Conservation (phyloP, 345 rosid genomes). For the Nephelium lappaceum region DNA sequence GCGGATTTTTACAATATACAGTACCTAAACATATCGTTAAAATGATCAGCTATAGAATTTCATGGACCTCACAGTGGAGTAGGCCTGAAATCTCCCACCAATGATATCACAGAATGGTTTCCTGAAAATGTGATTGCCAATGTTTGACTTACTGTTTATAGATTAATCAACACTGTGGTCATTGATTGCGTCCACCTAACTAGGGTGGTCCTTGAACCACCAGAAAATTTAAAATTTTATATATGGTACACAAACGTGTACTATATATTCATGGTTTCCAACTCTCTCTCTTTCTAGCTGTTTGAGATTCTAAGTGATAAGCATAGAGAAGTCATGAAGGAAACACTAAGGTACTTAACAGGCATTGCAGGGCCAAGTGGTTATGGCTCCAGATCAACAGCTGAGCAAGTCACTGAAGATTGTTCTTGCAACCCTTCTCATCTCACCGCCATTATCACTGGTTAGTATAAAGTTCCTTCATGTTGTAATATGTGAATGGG, state of each 20-base stretch:
- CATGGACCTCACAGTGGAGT: conserved; percentile 18
- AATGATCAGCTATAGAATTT: conserved; percentile 27
- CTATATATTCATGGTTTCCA: conserved; percentile 28
- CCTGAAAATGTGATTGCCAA: neutral
- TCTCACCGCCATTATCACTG: conserved; percentile 73
- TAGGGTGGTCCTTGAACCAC: conserved; percentile 18
- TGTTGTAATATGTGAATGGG: neutral
- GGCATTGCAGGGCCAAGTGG: conserved; percentile 98
- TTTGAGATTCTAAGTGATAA: conserved; percentile 19
- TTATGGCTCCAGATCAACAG: conserved; percentile 89
- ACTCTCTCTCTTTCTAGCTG: conserved; percentile 22
- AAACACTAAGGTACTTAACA: conserved; percentile 71
- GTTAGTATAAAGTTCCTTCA: conserved; percentile 31
- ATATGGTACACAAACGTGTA: conserved; percentile 4
- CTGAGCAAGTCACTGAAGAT: conserved; percentile 70
- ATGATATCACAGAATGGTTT: conserved; percentile 12
- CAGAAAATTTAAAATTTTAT: conserved; percentile 18
- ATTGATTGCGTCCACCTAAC: conserved; percentile 8
- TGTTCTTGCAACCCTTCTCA: conserved; percentile 28
- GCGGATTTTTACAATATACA: conserved; percentile 11
- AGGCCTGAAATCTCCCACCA: conserved; percentile 20
- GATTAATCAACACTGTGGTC: neutral
- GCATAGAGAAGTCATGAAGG: conserved; percentile 61
- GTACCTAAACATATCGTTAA: neutral
- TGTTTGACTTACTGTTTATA: neutral